Evolutionary conservation across 2,329 filamentous ascomycete species (phyloP).

Genomic region (Alternaria tenuissima): DNA sequence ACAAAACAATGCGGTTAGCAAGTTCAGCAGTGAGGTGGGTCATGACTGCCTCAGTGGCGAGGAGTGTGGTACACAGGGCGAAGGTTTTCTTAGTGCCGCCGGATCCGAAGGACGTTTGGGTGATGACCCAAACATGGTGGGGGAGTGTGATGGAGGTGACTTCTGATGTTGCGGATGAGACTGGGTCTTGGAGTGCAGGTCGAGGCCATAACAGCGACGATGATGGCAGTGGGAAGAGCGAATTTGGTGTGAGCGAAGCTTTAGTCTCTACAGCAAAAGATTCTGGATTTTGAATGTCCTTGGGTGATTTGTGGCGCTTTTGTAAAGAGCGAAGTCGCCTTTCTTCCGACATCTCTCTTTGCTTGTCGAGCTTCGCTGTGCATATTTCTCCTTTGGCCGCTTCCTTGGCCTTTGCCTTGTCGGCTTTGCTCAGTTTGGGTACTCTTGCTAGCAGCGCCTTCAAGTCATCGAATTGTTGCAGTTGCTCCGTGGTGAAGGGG

Average conservation of each 20-base stretch:
- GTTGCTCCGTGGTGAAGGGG: neutral
- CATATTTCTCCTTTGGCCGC: neutral
- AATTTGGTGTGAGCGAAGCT: neutral
- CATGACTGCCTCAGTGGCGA: neutral
- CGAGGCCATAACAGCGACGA: neutral
- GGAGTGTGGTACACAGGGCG: neutral
- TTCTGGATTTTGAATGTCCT: too few species aligned
- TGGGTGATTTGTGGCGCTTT: neutral
- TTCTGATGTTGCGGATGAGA: neutral
- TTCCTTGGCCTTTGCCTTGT: neutral
- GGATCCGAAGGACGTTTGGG: neutral
- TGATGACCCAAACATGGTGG: neutral
- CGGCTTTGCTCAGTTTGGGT: neutral
- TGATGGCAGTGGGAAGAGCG: neutral
- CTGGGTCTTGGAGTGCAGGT: too few species aligned
- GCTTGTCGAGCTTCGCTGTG: neutral
- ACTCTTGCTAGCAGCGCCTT: neutral
- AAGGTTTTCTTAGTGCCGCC: neutral
- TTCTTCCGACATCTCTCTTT: neutral
- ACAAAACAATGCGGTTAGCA: too few species aligned
- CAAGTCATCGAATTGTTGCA: neutral
- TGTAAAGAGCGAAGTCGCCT: neutral
- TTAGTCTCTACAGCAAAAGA: neutral
- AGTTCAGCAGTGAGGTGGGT: neutral
- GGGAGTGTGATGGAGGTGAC: too few species aligned